Evolutionary conservation across 345 rosid species (phyloP).

Genomic region (Populus simonii): DNA sequence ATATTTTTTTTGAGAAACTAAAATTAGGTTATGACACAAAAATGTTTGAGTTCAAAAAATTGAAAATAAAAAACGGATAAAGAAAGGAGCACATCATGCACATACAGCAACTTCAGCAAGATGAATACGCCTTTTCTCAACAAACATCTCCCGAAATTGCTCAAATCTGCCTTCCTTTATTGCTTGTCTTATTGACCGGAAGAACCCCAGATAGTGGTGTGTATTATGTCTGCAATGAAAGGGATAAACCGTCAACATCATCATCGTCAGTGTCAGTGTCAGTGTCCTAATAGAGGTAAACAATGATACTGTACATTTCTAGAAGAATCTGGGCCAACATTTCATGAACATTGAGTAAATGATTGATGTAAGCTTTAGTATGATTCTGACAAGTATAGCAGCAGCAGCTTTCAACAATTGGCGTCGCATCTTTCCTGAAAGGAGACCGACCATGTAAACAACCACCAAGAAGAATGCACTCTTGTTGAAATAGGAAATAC

Average conservation of each 20-base stretch:
- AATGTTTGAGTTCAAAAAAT: too few relatives aligned
- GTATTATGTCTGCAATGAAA: conserved; percentile 65
- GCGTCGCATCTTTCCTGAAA: conserved; percentile 57
- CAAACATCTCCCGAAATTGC: conserved; percentile 39
- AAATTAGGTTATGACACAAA: too few relatives aligned
- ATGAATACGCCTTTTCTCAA: conserved; percentile 30
- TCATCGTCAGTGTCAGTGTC: not conserved
- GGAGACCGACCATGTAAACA: not conserved
- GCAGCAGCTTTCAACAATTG: conserved; percentile 48
- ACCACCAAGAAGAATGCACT: not conserved
- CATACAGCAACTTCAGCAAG: conserved; percentile 9
- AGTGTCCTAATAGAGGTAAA: not conserved
- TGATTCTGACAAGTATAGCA: conserved; percentile 79
- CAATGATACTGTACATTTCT: conserved; percentile 36
- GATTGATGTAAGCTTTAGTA: conserved; percentile 70
- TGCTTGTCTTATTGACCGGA: conserved; percentile 50
- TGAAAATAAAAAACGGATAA: too few relatives aligned
- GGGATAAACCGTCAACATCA: not conserved
- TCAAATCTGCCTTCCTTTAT: conserved; percentile 54
- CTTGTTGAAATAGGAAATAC: too few relatives aligned
- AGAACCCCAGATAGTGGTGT: conserved; percentile 64
- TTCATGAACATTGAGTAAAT: conserved; percentile 71
- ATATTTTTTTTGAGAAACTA: too few relatives aligned
- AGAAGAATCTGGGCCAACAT: conserved; percentile 75
- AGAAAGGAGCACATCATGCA: not conserved